A percentile compares a stretch with the other conserved stretches of the same genome.
Evolutionary conservation across 164 flowering plant genomes (phyloP).

Genomic region (Magnolia kwangsiensis): DNA sequence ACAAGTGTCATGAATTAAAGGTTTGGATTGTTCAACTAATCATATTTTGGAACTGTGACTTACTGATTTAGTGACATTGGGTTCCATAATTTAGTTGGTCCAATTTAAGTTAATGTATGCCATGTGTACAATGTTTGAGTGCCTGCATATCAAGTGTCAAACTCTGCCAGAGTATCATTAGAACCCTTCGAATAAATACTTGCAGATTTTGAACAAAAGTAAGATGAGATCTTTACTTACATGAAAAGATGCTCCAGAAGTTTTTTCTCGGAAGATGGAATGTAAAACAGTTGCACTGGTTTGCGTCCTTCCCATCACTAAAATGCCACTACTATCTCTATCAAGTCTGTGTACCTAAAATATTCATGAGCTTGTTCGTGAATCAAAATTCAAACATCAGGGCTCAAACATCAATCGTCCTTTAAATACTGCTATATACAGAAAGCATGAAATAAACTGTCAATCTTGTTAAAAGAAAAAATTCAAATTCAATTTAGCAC

Average conservation of each 20-base stretch:
- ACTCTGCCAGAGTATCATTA: no score
- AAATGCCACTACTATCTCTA: conserved; percentile 87
- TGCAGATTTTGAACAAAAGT: not conserved
- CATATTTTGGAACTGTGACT: no score
- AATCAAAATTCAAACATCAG: not conserved
- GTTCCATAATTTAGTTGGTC: no score
- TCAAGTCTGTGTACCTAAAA: conserved; percentile 94
- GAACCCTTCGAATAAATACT: not conserved
- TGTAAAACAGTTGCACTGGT: conserved; percentile 70
- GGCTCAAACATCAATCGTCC: not conserved
- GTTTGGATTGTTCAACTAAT: no score
- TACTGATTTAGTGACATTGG: no score
- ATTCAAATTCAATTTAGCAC: no score
- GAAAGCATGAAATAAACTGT: not conserved
- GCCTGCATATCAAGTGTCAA: no score
- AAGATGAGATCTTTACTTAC: conserved; percentile 32
- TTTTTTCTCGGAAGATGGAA: conserved; percentile 90
- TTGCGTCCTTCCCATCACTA: conserved; percentile 94
- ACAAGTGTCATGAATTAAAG: no score
- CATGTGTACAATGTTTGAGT: no score
- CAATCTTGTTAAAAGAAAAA: not conserved
- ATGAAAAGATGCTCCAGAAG: conserved; percentile 51
- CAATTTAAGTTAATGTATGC: no score
- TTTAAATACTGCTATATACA: no score
- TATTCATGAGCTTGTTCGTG: not conserved